Conservation (phyloP, 2,329 filamentous ascomycete genomes). For the Cercospora zeae-maydis region DNA sequence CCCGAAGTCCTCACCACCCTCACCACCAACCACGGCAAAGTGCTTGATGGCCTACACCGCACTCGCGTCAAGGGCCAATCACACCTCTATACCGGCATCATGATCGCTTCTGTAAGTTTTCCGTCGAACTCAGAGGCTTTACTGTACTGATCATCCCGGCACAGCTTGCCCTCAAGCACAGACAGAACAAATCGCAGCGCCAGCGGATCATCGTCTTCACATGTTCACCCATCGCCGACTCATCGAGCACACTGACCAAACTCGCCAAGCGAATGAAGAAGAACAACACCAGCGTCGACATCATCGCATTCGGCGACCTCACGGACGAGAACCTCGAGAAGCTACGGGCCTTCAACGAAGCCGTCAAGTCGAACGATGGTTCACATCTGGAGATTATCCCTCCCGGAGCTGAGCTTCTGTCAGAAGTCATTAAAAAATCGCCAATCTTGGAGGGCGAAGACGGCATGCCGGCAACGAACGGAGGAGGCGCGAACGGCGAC, state of each 20-base stretch:
- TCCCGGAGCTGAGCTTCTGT: conserved; percentile 85
- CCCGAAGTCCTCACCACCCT: conserved; percentile 95
- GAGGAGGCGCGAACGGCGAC: conserved; percentile 41
- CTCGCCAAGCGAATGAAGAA: conserved; percentile 99
- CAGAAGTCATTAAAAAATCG: conserved; percentile 83
- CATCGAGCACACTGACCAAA: conserved; percentile 81
- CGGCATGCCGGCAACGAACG: conserved; percentile 54
- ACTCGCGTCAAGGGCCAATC: conserved; percentile 90
- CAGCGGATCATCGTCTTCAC: conserved; percentile 97
- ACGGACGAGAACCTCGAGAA: conserved; percentile 86
- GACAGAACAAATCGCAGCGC: conserved; percentile 94
- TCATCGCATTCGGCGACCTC: conserved; percentile 90
- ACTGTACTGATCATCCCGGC: background rate
- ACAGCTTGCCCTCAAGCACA: conserved; percentile 92
- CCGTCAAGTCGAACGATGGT: conserved; percentile 85
- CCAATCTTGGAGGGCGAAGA: conserved; percentile 86
- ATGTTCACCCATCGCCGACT: conserved; percentile 86
- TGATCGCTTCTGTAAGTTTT: conserved; percentile 79
- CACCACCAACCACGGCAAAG: conserved; percentile 93
- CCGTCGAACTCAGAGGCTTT: conserved; percentile 55
- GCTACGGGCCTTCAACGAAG: conserved; percentile 87
- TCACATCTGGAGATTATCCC: conserved; percentile 88
- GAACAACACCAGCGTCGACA: conserved; percentile 88
- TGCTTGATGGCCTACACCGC: conserved; percentile 84
- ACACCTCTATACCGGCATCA: conserved; percentile 88